Base-by-base conservation (phyloP, 495 filamentous ascomycete species). In the Aspergillus leporis region DNA sequence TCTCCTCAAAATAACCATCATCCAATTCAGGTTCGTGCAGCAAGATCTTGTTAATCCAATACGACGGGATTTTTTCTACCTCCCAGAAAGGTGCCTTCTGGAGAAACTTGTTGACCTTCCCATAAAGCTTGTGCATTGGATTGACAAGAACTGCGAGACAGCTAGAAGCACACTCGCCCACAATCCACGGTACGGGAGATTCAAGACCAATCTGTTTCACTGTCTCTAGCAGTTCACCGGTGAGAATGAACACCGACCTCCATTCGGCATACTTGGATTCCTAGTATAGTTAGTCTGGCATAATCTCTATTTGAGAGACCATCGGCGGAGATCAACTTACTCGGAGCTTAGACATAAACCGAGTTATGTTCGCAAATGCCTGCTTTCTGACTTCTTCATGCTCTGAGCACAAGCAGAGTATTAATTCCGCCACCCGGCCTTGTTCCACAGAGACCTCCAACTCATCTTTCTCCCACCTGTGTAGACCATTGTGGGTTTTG, bases 91-190 rank as follows among this genome's bases (percentile, higher is more conserved):
- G 93, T 0, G 85, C 81, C 49, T 84, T 85, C 40, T 88, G 87
- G 46, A 98, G 83, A 69, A 93, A 93, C 22, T 80, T 79, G 77
- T 96, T 97, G 77, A 93, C 76, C 66, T 96, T 96, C 30, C 85
- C 81, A 65, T 97, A 98, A 38, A 98, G 81, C 59, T 85, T 85
- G 64, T 96, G 90, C 45, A 89, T 76, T 9, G 94, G 93, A 59
- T 93, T 86, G 2, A 76, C 78, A 23, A 95, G 73, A 19, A 96
- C 84, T 1, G 79, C 68, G 9, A 92, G 74, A 16, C 85, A 85
- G 56, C 83, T 83, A 36, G 87, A 82, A 21, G 92, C 86, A 63
- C 95, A 94, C 43, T 88, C 82, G 7, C 86, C 82, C 4, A 89
- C 81, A 8, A 91, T 80, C 70, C 87, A 89, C 2, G 91, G 88